Conservation (phyloP, 495 filamentous ascomycete genomes). For the Pseudevernia furfuracea region DNA sequence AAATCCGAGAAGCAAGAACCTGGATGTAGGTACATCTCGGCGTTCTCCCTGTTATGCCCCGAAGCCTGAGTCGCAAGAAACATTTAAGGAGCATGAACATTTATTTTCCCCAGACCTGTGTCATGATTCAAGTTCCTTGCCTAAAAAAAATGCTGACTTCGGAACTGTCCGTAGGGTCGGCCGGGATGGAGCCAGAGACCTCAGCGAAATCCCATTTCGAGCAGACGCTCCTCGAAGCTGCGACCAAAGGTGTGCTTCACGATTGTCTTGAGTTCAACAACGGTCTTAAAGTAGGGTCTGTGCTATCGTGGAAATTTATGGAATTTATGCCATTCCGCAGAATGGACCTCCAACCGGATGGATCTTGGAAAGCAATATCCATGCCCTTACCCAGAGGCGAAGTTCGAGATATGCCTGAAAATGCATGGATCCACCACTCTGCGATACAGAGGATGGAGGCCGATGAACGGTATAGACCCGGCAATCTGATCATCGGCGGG, state of each 20-base stretch:
- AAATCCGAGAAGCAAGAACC: conserved; percentile 17
- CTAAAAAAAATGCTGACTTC: background rate
- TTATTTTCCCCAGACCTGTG: background rate
- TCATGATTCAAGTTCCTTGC: background rate
- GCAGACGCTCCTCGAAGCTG: conserved; percentile 48
- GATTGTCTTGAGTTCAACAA: conserved; percentile 65
- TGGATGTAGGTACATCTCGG: conserved; percentile 6
- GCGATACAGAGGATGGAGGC: conserved; percentile 66
- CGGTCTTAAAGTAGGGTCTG: conserved; percentile 49
- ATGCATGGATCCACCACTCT: conserved; percentile 62
- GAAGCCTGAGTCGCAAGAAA: background rate
- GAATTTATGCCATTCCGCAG: conserved; percentile 78
- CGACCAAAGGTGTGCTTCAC: conserved; percentile 58
- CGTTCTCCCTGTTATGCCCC: background rate
- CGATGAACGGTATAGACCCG: conserved; percentile 61
- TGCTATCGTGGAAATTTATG: conserved; percentile 74
- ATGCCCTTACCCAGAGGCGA: conserved; percentile 79
- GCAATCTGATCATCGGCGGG: conserved; percentile 74
- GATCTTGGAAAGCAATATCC: conserved; percentile 71
- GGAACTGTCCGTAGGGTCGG: background rate
- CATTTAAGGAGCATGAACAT: background rate
- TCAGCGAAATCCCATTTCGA: conserved; percentile 38
- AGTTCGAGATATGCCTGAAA: conserved; percentile 67
- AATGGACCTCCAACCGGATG: conserved; percentile 69
- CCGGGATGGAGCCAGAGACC: conserved; percentile 20